These are phyloP conservation scores for Pseudocercospora crystallina DNA, from an alignment of 2,329 filamentous ascomycete genomes.

Conservation along the genomic window DNA sequence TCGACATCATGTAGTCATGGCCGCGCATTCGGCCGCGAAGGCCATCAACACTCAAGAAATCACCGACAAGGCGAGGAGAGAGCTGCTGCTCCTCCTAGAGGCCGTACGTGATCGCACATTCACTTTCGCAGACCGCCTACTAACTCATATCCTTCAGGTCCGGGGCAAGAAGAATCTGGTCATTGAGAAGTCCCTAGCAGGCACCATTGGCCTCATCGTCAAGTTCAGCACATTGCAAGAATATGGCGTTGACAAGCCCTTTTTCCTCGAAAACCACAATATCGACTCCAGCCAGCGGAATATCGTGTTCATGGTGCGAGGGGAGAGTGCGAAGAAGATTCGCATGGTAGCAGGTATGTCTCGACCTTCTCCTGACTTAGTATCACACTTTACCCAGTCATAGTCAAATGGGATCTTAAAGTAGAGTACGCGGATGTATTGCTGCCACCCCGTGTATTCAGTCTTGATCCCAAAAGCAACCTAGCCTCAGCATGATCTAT, in stretches of 20 bases:
- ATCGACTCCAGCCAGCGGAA: conserved; percentile 92
- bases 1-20: conserved; percentile 34
- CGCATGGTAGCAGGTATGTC: conserved; percentile 79
- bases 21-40: conserved; percentile 56
- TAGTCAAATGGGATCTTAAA: conserved; percentile 52
- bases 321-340: conserved; percentile 82
- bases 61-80: conserved; percentile 78
- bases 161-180: conserved; percentile 98
- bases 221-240: conserved; percentile 95
- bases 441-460: conserved; percentile 53
- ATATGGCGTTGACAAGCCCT: conserved; percentile 96
- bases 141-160: conserved; percentile 59
- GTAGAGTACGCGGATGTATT: conserved; percentile 58
- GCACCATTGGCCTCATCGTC: conserved; percentile 84
- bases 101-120: conserved; percentile 68
- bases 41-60: conserved; percentile 73
- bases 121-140: conserved; percentile 9
- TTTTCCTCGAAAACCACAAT: conserved; percentile 94
- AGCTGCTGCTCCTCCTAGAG: conserved; percentile 88
- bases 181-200: conserved; percentile 85
- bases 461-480: conserved; percentile 39
- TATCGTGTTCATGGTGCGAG: conserved; percentile 87
- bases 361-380: conserved; percentile 11
- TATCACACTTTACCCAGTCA: background rate
- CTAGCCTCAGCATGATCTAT: conserved; percentile 23